Percentiles rank a stretch among this genome's conserved stretches.
Conservation (phyloP, 1,139 yeast genomes). For the Debaryomycetaceae sp. region DNA sequence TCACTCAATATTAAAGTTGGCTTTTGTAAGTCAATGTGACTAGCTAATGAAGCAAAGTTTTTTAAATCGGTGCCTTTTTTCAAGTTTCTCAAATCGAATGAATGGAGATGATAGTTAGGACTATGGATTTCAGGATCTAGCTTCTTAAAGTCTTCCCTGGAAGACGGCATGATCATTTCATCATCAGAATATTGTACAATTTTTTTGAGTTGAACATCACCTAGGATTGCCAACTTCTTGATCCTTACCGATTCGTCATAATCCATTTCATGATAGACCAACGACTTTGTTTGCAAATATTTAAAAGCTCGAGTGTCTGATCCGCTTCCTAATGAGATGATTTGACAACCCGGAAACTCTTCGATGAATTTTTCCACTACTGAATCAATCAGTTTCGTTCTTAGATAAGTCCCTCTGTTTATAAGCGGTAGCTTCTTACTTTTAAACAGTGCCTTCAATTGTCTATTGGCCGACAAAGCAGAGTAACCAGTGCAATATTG, state of each 20-base stretch:
- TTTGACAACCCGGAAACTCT: slow-evolving; percentile 43
- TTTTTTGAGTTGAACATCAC: slow-evolving; percentile 18
- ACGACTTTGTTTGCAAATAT: slow-evolving; percentile 24
- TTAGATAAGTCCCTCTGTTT: slow-evolving; percentile 74
- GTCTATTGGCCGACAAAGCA: slow-evolving; percentile 37
- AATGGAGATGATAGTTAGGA: slow-evolving; percentile 48
- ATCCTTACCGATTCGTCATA: slow-evolving; percentile 59
- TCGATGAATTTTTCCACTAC: slow-evolving; percentile 50
- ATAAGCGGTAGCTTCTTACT: slow-evolving; percentile 72
- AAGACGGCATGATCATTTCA: slow-evolving; percentile 5
- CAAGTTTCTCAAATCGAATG: slow-evolving; percentile 51
- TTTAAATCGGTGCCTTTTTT: not conserved
- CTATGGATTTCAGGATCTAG: slow-evolving; percentile 38
- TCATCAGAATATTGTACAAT: slow-evolving; percentile 15
- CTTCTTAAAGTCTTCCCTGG: slow-evolving; percentile 21
- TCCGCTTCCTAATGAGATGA: slow-evolving; percentile 90
- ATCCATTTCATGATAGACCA: slow-evolving; percentile 71
- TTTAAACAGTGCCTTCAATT: slow-evolving; percentile 36
- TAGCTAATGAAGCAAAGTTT: slow-evolving; percentile 1
- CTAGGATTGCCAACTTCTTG: slow-evolving; percentile 54
- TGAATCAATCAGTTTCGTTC: slow-evolving; percentile 61
- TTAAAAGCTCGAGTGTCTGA: slow-evolving; percentile 81
- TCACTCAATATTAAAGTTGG: slow-evolving; percentile 83
- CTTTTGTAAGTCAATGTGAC: slow-evolving; percentile 24
- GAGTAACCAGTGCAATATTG: slow-evolving; percentile 41